Percentiles rank a stretch among this genome's conserved stretches.
phyloP scores from a whole-genome alignment of 768 basidiomycete species.

The Pleurotus pulmonarius region DNA sequence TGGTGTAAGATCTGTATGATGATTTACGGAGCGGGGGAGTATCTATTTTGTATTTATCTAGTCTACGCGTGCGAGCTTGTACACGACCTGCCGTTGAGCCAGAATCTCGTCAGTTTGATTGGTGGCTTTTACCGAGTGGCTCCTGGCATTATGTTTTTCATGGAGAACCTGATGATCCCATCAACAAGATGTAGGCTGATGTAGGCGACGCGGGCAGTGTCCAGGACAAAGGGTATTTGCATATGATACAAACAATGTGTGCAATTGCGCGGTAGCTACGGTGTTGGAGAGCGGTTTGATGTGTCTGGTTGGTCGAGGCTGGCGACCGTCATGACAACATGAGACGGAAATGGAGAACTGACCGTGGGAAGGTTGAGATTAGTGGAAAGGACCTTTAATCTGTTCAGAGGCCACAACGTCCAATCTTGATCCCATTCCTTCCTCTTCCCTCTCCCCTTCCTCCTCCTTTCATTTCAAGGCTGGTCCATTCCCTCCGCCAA shows the following conservation, averaged over 20 bases:
- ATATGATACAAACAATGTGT: conserved; percentile 1
- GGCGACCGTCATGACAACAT: conserved; percentile 2
- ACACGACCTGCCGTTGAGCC: too few species aligned
- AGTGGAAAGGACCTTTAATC: background rate
- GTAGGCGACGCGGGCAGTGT: too few species aligned
- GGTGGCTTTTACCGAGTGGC: too few species aligned
- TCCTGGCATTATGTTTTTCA: too few species aligned
- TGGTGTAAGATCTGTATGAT: conserved; percentile 31
- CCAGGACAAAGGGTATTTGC: background rate
- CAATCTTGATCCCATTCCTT: conserved; percentile 9
- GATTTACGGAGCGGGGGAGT: background rate
- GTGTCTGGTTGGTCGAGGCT: conserved; percentile 1
- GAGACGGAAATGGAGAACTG: conserved; percentile 1
- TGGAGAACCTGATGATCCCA: too few species aligned
- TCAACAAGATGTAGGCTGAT: too few species aligned
- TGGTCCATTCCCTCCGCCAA: conserved; percentile 20
- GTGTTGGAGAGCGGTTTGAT: background rate
- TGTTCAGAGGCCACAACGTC: conserved; percentile 4
- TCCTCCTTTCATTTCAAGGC: conserved; percentile 12
- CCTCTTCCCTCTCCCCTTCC: conserved; percentile 15
- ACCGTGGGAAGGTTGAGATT: conserved; percentile 3
- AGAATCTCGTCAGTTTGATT: too few species aligned
- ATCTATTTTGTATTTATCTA: too few species aligned
- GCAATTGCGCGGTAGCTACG: background rate
- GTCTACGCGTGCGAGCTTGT: too few species aligned